Percentiles rank a stretch among this genome's conserved stretches.
Evolutionary conservation across 306 rosid species (phyloP).

Genomic region (Acacia crassicarpa): DNA sequence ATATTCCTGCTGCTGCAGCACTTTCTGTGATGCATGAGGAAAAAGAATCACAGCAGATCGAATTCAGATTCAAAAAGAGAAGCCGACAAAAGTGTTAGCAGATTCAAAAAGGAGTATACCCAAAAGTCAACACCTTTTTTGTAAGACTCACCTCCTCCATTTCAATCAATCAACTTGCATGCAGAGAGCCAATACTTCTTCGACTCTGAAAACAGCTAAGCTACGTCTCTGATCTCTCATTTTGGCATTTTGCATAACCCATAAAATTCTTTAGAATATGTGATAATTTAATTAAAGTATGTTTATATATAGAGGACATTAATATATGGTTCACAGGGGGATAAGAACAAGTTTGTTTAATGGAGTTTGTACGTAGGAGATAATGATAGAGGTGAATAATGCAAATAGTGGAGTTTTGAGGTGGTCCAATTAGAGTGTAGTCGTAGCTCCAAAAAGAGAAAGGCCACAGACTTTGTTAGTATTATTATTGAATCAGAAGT

Average conservation of each 20-base stretch:
- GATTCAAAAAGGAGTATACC: neutral
- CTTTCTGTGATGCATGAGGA: neutral
- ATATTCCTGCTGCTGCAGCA: neutral
- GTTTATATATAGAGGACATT: no score
- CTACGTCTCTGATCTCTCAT: neutral
- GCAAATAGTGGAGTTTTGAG: conserved; percentile 17
- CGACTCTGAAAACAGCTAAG: no score
- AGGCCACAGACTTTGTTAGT: neutral
- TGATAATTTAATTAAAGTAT: no score
- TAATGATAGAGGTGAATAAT: conserved; percentile 6
- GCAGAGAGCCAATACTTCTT: neutral
- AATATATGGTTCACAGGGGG: no score
- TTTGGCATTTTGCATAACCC: neutral
- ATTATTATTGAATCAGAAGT: neutral
- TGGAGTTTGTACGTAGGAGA: neutral
- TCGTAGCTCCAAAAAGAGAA: neutral
- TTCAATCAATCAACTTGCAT: neutral
- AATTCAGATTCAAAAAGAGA: neutral
- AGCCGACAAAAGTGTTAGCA: neutral
- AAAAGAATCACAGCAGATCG: neutral
- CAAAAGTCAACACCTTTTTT: neutral
- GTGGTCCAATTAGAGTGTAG: neutral
- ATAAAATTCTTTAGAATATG: no score
- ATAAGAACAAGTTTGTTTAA: no score
- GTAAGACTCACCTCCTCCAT: neutral